Percentiles rank a stretch among this genome's conserved stretches.
phyloP scores from a whole-genome alignment of 116 monocot species.

The Dioscorea cayenensis region DNA sequence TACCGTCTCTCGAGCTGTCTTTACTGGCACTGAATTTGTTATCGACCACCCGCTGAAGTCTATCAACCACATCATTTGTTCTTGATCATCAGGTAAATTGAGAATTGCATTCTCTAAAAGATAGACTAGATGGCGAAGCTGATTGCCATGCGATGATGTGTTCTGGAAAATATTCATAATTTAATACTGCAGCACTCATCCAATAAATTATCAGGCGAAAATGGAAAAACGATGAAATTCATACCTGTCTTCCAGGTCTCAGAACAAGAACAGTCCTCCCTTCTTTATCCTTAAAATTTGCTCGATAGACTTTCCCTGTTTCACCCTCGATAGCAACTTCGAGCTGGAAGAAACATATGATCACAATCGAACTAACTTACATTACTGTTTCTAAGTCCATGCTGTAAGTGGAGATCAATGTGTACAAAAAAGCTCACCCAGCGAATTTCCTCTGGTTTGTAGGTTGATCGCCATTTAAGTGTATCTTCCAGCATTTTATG shows the following conservation, averaged over 20 bases:
- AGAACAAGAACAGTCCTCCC: conserved; percentile 76
- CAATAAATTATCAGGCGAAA: neutral
- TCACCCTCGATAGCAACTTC: conserved; percentile 57
- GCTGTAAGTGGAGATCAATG: neutral
- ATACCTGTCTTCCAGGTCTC: conserved; percentile 61
- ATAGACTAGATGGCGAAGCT: conserved; percentile 70
- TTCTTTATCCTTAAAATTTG: conserved; percentile 51
- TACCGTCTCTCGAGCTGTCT: conserved; percentile 51
- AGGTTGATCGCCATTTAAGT: conserved; percentile 49
- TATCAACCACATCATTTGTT: conserved; percentile 88
- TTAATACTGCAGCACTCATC: neutral
- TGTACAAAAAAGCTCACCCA: conserved; percentile 27
- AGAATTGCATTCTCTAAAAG: conserved; percentile 71
- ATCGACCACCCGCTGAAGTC: conserved; percentile 86
- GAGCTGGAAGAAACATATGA: conserved; percentile 11
- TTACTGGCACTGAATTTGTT: conserved; percentile 56
- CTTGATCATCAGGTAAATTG: conserved; percentile 60
- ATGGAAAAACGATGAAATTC: neutral
- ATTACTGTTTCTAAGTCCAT: neutral
- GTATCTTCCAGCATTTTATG: conserved; percentile 65
- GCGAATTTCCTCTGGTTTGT: conserved; percentile 51
- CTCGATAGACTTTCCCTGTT: conserved; percentile 57
- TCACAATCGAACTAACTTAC: neutral
- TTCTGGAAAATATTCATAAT: conserved; percentile 38
- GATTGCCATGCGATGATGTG: conserved; percentile 55